phyloP scores from a whole-genome alignment of 495 filamentous ascomycete genomes.

The Aspergillus asperescens region DNA sequence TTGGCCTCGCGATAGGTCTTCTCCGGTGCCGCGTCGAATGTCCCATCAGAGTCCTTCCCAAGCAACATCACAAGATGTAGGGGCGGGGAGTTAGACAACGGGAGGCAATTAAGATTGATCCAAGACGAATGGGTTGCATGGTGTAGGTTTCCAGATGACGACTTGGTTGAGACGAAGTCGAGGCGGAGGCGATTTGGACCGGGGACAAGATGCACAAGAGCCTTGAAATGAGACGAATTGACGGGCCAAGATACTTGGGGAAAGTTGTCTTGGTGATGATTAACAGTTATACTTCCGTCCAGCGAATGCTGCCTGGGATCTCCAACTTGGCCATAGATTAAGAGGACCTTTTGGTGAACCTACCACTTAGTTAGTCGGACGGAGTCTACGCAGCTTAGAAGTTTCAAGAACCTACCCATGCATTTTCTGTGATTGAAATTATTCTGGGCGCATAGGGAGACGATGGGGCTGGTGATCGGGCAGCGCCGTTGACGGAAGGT shows the following conservation, averaged over 20 bases:
- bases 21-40: constrained; percentile 76
- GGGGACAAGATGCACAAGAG: constrained; percentile 76
- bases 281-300: constrained; percentile 75
- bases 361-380: constrained; percentile 23
- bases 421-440: constrained; percentile 68
- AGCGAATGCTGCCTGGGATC: constrained; percentile 63
- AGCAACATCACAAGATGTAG: constrained; percentile 80
- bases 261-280: constrained; percentile 77
- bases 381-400: neutral
- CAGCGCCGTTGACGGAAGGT: constrained; percentile 49
- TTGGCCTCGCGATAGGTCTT: constrained; percentile 73
- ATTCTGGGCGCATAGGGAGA: constrained; percentile 77
- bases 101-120: constrained; percentile 78
- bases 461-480: constrained; percentile 48
- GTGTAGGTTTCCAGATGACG: constrained; percentile 62
- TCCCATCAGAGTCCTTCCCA: constrained; percentile 80
- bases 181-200: constrained; percentile 81
- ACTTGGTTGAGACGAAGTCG: constrained; percentile 78
- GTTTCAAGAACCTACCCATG: constrained; percentile 58
- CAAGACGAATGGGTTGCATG: constrained; percentile 70
- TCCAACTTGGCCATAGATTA: constrained; percentile 73
- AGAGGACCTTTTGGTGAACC: constrained; percentile 86
- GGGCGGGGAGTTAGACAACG: constrained; percentile 67
- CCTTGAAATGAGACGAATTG: constrained; percentile 81
- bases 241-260: constrained; percentile 81